Evolutionary conservation across 208 protist species (phyloP).

Genomic region (Angomonas ambiguus): DNA sequence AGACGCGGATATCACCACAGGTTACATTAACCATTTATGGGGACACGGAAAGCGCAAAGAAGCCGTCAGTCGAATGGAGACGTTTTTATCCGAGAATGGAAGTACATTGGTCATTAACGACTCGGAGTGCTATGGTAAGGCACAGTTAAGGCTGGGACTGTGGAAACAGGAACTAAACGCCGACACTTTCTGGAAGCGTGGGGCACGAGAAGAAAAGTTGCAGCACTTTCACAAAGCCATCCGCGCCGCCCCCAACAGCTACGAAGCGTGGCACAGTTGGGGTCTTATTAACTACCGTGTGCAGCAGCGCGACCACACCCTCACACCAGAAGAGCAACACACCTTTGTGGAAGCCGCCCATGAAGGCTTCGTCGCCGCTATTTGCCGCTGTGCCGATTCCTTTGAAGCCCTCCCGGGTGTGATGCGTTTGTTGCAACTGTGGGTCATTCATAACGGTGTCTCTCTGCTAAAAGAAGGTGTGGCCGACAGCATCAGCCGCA

Average conservation of each 20-base stretch:
- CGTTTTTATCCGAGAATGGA: constrained; percentile 55
- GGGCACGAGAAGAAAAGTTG: constrained; percentile 63
- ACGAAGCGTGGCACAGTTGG: constrained; percentile 97
- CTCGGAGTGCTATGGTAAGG: constrained; percentile 61
- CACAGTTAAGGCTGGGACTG: constrained; percentile 70
- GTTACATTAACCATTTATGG: constrained; percentile 82
- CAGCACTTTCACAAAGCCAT: constrained; percentile 85
- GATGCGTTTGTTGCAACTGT: constrained; percentile 97
- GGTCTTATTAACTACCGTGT: constrained; percentile 97
- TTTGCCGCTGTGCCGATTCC: constrained; percentile 79
- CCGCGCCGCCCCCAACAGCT: constrained; percentile 66
- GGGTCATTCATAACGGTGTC: constrained; percentile 95
- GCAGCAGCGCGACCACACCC: constrained; percentile 79
- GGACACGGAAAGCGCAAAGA: constrained; percentile 71
- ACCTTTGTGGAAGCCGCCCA: constrained; percentile 90
- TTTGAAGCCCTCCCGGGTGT: constrained; percentile 93
- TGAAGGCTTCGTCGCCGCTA: constrained; percentile 96
- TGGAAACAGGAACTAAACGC: constrained; percentile 87
- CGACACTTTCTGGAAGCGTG: constrained; percentile 78
- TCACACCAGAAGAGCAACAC: constrained; percentile 65
- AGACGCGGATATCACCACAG: constrained; percentile 35
- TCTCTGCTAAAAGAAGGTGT: constrained; percentile 84
- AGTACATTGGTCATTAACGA: constrained; percentile 53
- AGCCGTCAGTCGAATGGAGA: constrained; percentile 70
- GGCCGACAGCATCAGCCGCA: constrained; percentile 91